Base-by-base conservation (phyloP, 768 basidiomycete species). In the Tremella yokohamensis region DNA sequence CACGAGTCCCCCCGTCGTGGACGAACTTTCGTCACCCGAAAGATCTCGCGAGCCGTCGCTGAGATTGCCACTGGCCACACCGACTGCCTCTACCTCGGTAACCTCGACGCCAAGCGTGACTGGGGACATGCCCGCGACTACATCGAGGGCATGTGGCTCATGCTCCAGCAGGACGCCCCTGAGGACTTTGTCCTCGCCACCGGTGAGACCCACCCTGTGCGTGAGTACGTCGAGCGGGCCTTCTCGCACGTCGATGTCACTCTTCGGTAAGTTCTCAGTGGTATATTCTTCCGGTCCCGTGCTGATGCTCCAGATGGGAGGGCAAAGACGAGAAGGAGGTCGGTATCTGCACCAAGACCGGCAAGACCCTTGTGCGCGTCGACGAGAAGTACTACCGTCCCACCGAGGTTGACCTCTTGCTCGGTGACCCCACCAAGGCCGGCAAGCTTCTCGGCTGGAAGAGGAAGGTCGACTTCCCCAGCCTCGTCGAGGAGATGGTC, bases 71-170 rank as follows among this genome's bases (percentile, higher is more conserved):
- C 91, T 49, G 90, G 89, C 55, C 93, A 94, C 80, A 89, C 92
- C 75, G 78, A 83, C 56, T 91, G 90, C 73, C 78, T 98, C 66
- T 97, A 92, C 78, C 83, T 98, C 38, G 93, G 93, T 53, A 98
- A 98, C 78, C 69, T 97, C 59, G 92, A 96, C 76, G 88, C 94
- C 8, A 84, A 87, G 77, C 89, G 93, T 78, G 93, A 98, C 77
- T 98, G 93, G 93, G 93, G 93, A 68, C 93, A 98, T 78, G 92
- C 78, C n/a, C 63, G 70, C 34, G 79, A 79, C 62, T 96, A 94
- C 75, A 87, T 96, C 9, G 93, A 97, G 78, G 93, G 93, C 40
- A 96, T 96, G 93, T 96, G 92, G 91, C 82, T 82, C 71, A 91
- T 98, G 84, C 84, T 97, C 45, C 93, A 98, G 77, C 90, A 94